Evolutionary conservation across 208 protist genomes (phyloP), one percentile per base, ranked within the genome.

Genomic region (Trypanosoma caninum): DNA sequence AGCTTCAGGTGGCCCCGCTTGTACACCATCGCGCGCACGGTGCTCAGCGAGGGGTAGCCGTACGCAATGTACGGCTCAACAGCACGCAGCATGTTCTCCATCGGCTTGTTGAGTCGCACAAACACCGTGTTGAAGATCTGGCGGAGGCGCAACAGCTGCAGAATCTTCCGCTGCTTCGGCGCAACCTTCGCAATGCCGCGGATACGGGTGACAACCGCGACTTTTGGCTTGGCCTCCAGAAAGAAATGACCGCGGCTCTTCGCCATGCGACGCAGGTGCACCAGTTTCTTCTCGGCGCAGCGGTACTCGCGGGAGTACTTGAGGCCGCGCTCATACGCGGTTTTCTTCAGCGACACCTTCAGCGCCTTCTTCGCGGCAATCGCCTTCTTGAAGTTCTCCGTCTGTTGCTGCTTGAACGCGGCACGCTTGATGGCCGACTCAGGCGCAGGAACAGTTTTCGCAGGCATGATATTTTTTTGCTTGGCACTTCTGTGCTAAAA

Each of bases 71-170:
- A 99, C 56, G 98, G 98, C 85, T 99, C 97, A 52, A 99, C 97
- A 10, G 96, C 69, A 61, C 91, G 90, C 34, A 99, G 91, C 98
- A 99, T 99, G 76, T 98, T 99, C 69, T 99, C 81, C 35, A 98
- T 99, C 42, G 99, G 97, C 84, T 99, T 99, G 97, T 99, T 99
- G 28, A 99, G 53, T 65, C 94, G 94, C 66, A 99, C 85, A 74
- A 99, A 99, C 46, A 99, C 96, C 53, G 89, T 98, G 85, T 99
- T 99, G 95, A 99, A 91, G 89, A 99, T 99, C 89, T 99, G 98
- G 57, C 93, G 82, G 23, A 99, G 95, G 74, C 98, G 95, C 60
- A 99, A 84, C 13, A 99, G 89, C 83, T 99, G 92, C 8, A 99
- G 88, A 77, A 99, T 98, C 93, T 99, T 99, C 57, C 91, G 81